Evolutionary conservation across 1,284 basidiomycete species (phyloP).

Genomic region (Phylloporus sp.): DNA sequence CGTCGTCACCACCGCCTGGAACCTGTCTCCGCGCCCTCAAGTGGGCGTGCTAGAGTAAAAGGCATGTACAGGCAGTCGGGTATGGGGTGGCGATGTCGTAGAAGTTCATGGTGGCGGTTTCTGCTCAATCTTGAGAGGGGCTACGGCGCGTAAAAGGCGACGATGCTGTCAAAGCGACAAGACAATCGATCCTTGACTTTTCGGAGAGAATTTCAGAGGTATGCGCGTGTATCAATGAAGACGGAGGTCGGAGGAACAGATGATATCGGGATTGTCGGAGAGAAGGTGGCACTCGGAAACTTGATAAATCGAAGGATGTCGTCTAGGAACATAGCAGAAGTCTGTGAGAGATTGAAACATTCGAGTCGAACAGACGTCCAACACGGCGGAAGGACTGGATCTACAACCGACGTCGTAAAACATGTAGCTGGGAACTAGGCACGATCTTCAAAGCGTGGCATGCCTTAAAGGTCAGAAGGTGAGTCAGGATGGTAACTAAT

Average conservation of each 20-base stretch:
- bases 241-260: not conserved
- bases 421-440: not conserved
- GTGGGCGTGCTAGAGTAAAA: conserved; percentile 26
- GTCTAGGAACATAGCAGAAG: not conserved
- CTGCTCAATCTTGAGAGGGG: conserved; percentile 1
- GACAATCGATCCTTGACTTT: conserved; percentile 7
- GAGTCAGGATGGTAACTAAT: no score
- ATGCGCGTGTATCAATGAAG: not conserved
- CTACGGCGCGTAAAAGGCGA: not conserved
- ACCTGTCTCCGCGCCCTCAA: conserved; percentile 26
- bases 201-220: conserved; percentile 5
- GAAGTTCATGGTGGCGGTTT: not conserved
- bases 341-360: not conserved
- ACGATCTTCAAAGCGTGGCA: not conserved
- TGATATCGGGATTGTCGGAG: not conserved
- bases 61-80: conserved; percentile 9
- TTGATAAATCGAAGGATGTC: conserved; percentile 5
- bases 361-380: not conserved
- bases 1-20: conserved; percentile 18
- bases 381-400: not conserved
- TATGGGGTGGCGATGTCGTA: not conserved
- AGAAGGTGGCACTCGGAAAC: not conserved
- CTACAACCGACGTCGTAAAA: no score
- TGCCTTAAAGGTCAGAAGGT: not conserved
- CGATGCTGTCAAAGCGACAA: conserved; percentile 2